Conservation (phyloP, 257 asterid species). For the Nicotiana tomentosiformis region DNA sequence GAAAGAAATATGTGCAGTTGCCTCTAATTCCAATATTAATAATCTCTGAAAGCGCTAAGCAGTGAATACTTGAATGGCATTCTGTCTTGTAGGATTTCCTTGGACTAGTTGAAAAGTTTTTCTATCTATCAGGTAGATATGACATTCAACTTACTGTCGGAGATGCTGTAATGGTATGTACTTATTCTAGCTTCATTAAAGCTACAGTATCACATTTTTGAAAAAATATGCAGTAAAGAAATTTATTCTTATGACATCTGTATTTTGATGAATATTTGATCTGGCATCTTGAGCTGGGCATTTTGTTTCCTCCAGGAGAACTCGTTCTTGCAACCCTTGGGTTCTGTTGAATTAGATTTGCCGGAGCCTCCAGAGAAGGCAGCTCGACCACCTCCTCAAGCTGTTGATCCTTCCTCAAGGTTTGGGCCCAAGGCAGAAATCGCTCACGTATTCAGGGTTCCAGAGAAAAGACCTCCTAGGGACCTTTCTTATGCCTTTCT, state of each 20-base stretch:
- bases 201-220: constrained; percentile 10
- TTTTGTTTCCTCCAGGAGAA: constrained; percentile 62
- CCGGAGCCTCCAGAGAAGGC: constrained; percentile 94
- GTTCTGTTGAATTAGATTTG: constrained; percentile 72
- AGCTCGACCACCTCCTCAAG: constrained; percentile 79
- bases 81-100: constrained; percentile 80
- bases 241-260: not conserved
- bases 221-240: not conserved
- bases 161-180: constrained; percentile 78
- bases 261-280: not conserved
- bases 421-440: constrained; percentile 93
- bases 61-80: constrained; percentile 4
- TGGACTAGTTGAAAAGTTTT: constrained; percentile 90
- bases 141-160: constrained; percentile 89
- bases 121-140: constrained; percentile 79
- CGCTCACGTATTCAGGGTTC: constrained; percentile 76
- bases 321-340: constrained; percentile 77
- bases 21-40: constrained; percentile 1
- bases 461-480: constrained; percentile 78
- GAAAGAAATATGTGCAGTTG: not conserved
- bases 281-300: not conserved
- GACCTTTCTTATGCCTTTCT: constrained; percentile 76
- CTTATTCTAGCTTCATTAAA: not conserved
- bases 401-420: constrained; percentile 63
- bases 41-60: not conserved